Evolutionary conservation across 495 filamentous ascomycete species (phyloP), one percentile per base, ranked within the genome.

Genomic region (Xanthoparmelia taractica): DNA sequence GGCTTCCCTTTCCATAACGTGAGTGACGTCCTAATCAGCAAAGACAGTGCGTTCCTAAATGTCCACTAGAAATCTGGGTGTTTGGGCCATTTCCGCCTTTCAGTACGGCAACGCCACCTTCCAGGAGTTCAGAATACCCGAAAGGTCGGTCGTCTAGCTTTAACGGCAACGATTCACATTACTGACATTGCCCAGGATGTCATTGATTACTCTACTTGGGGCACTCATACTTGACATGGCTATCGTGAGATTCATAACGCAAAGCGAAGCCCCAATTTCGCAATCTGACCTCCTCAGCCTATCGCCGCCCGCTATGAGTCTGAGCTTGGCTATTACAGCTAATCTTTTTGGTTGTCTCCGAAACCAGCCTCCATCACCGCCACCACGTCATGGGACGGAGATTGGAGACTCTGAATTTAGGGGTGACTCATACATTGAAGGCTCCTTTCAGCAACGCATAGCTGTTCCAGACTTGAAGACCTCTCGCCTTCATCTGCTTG

Each of bases 41-140:
- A 17, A 12, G n/a, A 2, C 20, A n/a, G 4, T 34, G 41, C 34
- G 4, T 18, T 47, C 25, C 15, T 36, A 20, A 23, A 7, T 2
- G 8, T 38, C 2, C 31, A 48, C n/a, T 37, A 60, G 59, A 29
- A 45, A 50, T 13, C 31, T 60, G 12, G n/a, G 27, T 18, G 33
- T 60, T 29, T 60, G 59, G 59, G 31, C n/a, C 15, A 52, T 60
- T 8, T 60, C 59, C n/a, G n/a, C 59, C 11, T 52, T 48, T 34
- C 31, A 37, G 11, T 60, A 60, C 37, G 59, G 43, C 15, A 33
- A 31, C 8, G 59, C 45, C 2, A 47, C 59, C 41, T 60, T 60
- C 25, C 20, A 25, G 18, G 50, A 52, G 20, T 47, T 50, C 34
- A 45, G 43, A 4, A 60, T 60, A 60, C 31, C 59, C 11, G 20